phyloP scores from a whole-genome alignment of 2,329 filamentous ascomycete genomes.

The Ilyonectria destructans region DNA sequence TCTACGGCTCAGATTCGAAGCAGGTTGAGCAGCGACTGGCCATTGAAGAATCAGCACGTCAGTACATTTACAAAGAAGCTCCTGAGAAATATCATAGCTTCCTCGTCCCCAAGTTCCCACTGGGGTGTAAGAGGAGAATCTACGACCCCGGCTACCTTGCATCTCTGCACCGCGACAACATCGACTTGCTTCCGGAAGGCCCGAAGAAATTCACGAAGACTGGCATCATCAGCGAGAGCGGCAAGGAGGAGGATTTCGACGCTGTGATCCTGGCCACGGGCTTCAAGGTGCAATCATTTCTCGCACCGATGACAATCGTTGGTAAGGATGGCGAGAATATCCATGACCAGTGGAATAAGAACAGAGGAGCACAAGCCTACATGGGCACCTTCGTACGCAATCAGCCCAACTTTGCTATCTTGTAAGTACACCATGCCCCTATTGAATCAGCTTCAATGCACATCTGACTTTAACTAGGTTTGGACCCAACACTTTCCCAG shows the following conservation, averaged over 20 bases:
- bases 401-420: slow-evolving; percentile 52
- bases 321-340: slow-evolving; percentile 43
- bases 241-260: slow-evolving; percentile 38
- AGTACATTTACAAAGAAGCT: slow-evolving; percentile 42
- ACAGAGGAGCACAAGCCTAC: slow-evolving; percentile 51
- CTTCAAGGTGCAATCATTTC: slow-evolving; percentile 46
- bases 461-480: slow-evolving; percentile 10
- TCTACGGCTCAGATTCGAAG: slow-evolving; percentile 27
- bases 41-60: slow-evolving; percentile 16
- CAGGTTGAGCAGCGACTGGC: slow-evolving; percentile 26
- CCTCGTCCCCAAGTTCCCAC: slow-evolving; percentile 48
- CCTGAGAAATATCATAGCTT: slow-evolving; percentile 46
- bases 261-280: slow-evolving; percentile 49
- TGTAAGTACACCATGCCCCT: slow-evolving; percentile 28
- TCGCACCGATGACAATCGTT: slow-evolving; percentile 48
- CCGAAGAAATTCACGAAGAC: slow-evolving; percentile 35
- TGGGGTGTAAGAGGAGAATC: slow-evolving; percentile 53
- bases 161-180: slow-evolving; percentile 6
- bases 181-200: slow-evolving; percentile 5
- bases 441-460: neutral
- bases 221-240: slow-evolving; percentile 36
- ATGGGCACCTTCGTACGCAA: slow-evolving; percentile 50
- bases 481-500: slow-evolving; percentile 38
- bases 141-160: slow-evolving; percentile 51
- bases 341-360: slow-evolving; percentile 47